Evolutionary conservation across 2,329 filamentous ascomycete genomes (phyloP), one percentile per base, ranked within the genome.

Genomic region (Trichophyton simii): DNA sequence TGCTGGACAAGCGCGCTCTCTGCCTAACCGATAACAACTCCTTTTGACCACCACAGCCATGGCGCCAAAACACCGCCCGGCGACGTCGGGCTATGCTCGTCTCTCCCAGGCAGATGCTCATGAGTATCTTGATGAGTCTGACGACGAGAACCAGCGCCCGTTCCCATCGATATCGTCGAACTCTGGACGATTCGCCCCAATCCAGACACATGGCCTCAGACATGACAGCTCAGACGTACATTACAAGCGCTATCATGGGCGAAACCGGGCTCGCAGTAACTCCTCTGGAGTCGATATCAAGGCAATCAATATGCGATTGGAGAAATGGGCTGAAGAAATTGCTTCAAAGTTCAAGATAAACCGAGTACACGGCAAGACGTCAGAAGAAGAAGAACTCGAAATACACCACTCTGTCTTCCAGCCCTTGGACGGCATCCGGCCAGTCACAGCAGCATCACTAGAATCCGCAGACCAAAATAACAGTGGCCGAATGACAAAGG

Each of bases 321-420:
- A 99, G 76, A 83, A 89, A 72, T 99, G 94, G 94, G 94, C 94
- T 15, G 94, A 97, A 68, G 94, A 99, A 76, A 97, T 99, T 70
- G 91, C 94, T 34, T 88, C 90, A 67, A 94, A 95, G 69, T 97
- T 99, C 82, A 97, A 96, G 78, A 89, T 91, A 66, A 80, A 83
- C 67, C 86, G 86, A 68, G 84, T 87, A 60, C 89, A 86, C 72
- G 88, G 87, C 58, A 87, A 84, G 69, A 83, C 82, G 6, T 76
- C 85, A 52, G 89, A 95, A 66, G 89, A 95, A 67, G 89, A 95
- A 73, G 86, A 86, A 60, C 79, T 96, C 38, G 94, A 99, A 77
- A 99, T 99, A 63, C 91, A 97, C 69, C 90, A 97, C 75, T 95
- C 91, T 0, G 94, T 99, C 52, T 99, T 99, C 71, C 91, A 96